Evolutionary conservation across 1,284 basidiomycete species (phyloP).

Genomic region (Vanrija sp.): DNA sequence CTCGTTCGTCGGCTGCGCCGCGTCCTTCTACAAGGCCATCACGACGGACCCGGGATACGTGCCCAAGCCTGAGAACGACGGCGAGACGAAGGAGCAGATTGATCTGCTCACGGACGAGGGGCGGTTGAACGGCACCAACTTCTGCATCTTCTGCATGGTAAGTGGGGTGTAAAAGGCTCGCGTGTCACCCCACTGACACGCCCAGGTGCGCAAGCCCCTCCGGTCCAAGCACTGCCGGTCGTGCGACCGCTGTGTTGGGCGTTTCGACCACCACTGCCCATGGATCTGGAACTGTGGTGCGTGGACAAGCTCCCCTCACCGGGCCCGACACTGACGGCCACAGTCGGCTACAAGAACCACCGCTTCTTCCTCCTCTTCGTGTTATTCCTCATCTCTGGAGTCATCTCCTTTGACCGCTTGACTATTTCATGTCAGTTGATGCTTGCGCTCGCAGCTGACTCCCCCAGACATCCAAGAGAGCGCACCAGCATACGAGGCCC

Average conservation of each 20-base stretch:
- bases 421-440: constrained; percentile 66
- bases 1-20: constrained; percentile 65
- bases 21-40: constrained; percentile 86
- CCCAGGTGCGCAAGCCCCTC: constrained; percentile 68
- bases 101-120: constrained; percentile 85
- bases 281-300: constrained; percentile 99
- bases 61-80: constrained; percentile 68
- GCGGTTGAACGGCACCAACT: constrained; percentile 86
- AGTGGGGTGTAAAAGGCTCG: neutral
- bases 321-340: neutral
- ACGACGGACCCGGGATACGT: constrained; percentile 87
- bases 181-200: constrained; percentile 49
- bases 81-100: constrained; percentile 78
- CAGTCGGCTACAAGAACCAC: constrained; percentile 92
- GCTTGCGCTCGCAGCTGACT: neutral
- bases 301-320: constrained; percentile 42
- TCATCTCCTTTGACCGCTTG: constrained; percentile 75
- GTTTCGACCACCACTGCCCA: constrained; percentile 93
- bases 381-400: constrained; percentile 72
- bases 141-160: constrained; percentile 88
- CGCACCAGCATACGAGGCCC: constrained; percentile 48
- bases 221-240: constrained; percentile 92
- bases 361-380: constrained; percentile 92
- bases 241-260: constrained; percentile 83
- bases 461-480: constrained; percentile 46